phyloP scores from a whole-genome alignment of 352 stramenopile species.

The Globisporangium heterothallicum region DNA sequence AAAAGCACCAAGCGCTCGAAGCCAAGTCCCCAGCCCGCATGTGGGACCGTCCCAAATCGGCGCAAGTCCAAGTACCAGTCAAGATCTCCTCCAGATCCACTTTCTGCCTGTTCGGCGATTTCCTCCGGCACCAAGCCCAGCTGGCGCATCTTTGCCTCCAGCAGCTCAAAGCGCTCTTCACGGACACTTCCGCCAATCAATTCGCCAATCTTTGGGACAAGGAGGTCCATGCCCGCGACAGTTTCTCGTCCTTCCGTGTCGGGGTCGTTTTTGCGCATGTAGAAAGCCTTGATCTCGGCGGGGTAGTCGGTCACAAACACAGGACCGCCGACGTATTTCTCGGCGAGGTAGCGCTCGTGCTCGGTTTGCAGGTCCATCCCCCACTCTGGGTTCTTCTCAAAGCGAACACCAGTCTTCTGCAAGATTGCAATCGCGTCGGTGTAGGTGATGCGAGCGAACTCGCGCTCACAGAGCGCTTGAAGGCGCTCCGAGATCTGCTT shows the following conservation, averaged over 20 bases:
- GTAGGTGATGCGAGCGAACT: constrained; percentile 94
- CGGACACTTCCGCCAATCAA: constrained; percentile 96
- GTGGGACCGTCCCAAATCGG: constrained; percentile 95
- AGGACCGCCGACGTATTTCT: constrained; percentile 65
- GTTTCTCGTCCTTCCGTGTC: constrained; percentile 82
- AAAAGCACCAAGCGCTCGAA: constrained; percentile 98
- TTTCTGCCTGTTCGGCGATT: constrained; percentile 69
- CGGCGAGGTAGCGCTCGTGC: constrained; percentile 94
- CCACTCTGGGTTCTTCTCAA: constrained; percentile 87
- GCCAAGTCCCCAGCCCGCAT: constrained; percentile 96
- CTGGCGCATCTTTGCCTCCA: constrained; percentile 70
- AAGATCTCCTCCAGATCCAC: constrained; percentile 39
- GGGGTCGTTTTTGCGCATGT: constrained; percentile 96
- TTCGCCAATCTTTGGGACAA: constrained; percentile 96
- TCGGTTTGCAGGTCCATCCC: constrained; percentile 97
- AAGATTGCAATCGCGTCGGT: constrained; percentile 93
- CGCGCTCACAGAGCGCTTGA: constrained; percentile 63
- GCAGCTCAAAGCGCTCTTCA: constrained; percentile 90
- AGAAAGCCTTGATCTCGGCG: constrained; percentile 98
- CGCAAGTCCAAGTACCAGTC: constrained; percentile 98
- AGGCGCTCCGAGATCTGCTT: constrained; percentile 80
- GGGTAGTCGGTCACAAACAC: constrained; percentile 99
- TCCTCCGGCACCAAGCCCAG: constrained; percentile 39
- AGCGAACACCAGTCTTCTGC: constrained; percentile 74
- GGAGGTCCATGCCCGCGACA: constrained; percentile 96